These are phyloP conservation scores for Penicillium carneum DNA, from an alignment of 2,329 filamentous ascomycete species.

Conservation along the genomic window DNA sequence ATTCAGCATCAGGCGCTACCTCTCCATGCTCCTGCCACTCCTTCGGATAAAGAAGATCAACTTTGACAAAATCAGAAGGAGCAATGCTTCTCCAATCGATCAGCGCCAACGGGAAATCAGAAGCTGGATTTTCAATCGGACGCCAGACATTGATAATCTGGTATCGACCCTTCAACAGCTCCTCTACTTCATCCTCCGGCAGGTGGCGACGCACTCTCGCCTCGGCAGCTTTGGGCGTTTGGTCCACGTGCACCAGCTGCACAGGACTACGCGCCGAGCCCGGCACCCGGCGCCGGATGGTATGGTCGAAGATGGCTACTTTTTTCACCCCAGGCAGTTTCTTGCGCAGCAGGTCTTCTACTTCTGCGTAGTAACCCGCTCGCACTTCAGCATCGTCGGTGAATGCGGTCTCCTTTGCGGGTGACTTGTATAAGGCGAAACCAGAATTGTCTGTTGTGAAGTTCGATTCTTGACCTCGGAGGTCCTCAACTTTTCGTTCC, in stretches of 20 bases:
- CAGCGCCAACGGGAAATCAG: conserved; percentile 72
- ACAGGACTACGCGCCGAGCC: conserved; percentile 68
- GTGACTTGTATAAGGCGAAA: conserved; percentile 63
- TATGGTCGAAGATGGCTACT: conserved; percentile 76
- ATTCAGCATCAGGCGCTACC: conserved; percentile 58
- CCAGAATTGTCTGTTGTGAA: conserved; percentile 66
- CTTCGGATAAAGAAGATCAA: conserved; percentile 69
- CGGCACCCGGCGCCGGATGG: conserved; percentile 66
- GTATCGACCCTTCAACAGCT: conserved; percentile 64
- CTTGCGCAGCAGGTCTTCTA: conserved; percentile 63
- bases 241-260: conserved; percentile 74
- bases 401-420: conserved; percentile 63
- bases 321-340: conserved; percentile 65
- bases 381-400: conserved; percentile 64
- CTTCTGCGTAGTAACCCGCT: conserved; percentile 66
- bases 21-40: conserved; percentile 68
- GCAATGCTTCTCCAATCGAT: conserved; percentile 68
- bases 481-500: conserved; percentile 60
- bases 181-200: conserved; percentile 62
- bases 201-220: conserved; percentile 69
- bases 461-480: conserved; percentile 59
- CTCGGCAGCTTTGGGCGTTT: conserved; percentile 69
- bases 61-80: conserved; percentile 65
- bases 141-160: conserved; percentile 77
- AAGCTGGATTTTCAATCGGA: conserved; percentile 69